Conservation (phyloP, 345 rosid species). For the Salix dunnii region DNA sequence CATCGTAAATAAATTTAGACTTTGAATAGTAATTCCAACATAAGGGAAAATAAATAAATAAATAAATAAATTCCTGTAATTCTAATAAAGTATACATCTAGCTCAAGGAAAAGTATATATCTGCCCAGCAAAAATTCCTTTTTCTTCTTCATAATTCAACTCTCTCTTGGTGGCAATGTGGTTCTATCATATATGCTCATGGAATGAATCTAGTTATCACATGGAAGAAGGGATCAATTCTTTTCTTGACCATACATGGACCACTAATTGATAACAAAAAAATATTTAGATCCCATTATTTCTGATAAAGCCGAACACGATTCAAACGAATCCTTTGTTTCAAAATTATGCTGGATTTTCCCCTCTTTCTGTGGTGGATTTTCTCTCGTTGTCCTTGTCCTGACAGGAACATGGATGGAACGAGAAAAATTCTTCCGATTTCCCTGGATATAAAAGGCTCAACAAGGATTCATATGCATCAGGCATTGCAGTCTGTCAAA, state of each 20-base stretch:
- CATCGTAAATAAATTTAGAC: too few species aligned
- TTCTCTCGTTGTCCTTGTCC: not conserved
- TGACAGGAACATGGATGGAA: not conserved
- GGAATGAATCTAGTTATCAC: not conserved
- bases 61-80: too few species aligned
- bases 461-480: not conserved
- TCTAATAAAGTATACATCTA: too few species aligned
- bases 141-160: not conserved
- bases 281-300: not conserved
- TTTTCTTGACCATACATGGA: not conserved
- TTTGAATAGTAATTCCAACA: too few species aligned
- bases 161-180: not conserved
- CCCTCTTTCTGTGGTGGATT: not conserved
- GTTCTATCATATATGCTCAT: not conserved
- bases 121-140: not conserved
- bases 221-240: not conserved
- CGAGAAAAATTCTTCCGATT: not conserved
- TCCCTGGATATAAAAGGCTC: not conserved
- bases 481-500: not conserved
- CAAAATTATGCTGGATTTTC: not conserved
- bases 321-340: not conserved
- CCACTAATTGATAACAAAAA: not conserved
- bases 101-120: not conserved
- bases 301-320: not conserved
- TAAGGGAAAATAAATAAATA: too few species aligned